These are phyloP conservation scores for Filosporella fistucella DNA, from an alignment of 495 filamentous ascomycete species.

Conservation along the genomic window DNA sequence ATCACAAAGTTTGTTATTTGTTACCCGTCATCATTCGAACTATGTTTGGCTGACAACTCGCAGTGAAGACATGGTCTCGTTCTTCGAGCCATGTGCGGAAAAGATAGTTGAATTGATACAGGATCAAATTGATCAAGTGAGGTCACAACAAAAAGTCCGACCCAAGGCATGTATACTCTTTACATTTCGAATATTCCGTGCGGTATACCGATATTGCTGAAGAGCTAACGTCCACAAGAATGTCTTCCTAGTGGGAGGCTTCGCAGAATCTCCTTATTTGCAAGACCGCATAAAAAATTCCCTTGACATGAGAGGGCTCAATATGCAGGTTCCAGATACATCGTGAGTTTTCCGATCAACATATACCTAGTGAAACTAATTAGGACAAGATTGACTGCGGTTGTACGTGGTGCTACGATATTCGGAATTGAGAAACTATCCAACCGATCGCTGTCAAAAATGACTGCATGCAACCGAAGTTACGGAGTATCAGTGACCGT, in stretches of 20 bases:
- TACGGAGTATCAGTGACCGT: constrained; percentile 10
- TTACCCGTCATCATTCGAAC: background rate
- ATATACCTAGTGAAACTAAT: background rate
- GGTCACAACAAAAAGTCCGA: background rate
- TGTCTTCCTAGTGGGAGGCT: constrained; percentile 15
- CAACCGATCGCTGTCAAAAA: background rate
- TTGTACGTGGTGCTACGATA: constrained; percentile 13
- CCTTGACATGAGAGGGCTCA: background rate
- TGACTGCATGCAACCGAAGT: constrained; percentile 10
- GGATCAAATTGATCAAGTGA: constrained; percentile 1
- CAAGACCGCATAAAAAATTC: constrained; percentile 9
- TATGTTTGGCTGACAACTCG: background rate
- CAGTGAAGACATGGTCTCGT: constrained; percentile 7
- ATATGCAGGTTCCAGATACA: constrained; percentile 7
- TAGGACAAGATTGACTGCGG: constrained; percentile 9
- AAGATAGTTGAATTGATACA: constrained; percentile 7
- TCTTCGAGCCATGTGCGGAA: constrained; percentile 12
- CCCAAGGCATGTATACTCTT: constrained; percentile 1
- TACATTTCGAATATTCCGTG: background rate
- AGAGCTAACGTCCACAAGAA: background rate
- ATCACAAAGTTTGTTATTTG: constrained; percentile 4
- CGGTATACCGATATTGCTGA: background rate
- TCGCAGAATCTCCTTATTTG: constrained; percentile 11
- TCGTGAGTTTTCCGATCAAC: constrained; percentile 9
- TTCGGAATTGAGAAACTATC: constrained; percentile 16